Conservation (phyloP, 2,329 filamentous ascomycete genomes). For the Penicillium sumatraense region DNA sequence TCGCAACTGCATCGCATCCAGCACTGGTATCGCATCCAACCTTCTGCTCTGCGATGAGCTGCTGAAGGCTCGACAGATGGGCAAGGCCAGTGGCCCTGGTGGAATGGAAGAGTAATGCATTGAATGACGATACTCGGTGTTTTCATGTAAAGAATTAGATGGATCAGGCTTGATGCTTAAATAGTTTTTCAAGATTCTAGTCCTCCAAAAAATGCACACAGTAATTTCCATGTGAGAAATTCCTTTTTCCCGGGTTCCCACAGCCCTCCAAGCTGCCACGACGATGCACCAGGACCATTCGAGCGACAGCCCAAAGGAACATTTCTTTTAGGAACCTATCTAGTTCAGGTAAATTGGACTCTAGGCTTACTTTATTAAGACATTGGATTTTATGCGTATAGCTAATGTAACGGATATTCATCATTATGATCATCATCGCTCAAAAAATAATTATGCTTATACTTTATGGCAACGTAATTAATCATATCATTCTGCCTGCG, state of each 20-base stretch:
- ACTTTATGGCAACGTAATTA: background rate
- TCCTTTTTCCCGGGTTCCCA: no score
- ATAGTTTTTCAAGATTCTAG: conserved; percentile 15
- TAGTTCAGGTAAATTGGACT: no score
- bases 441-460: conserved; percentile 1
- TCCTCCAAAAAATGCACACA: conserved; percentile 13
- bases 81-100: conserved; percentile 46
- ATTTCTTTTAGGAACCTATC: no score
- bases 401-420: background rate
- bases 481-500: conserved; percentile 20
- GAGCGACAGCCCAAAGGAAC: no score
- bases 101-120: conserved; percentile 47
- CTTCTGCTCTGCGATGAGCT: conserved; percentile 94
- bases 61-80: conserved; percentile 97
- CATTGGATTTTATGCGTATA: background rate
- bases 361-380: no score
- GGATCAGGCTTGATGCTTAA: conserved; percentile 19
- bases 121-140: conserved; percentile 24
- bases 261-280: no score
- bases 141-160: conserved; percentile 32
- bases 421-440: background rate
- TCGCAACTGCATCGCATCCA: conserved; percentile 90
- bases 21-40: conserved; percentile 93
- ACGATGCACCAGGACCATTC: background rate
- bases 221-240: conserved; percentile 3